A percentile compares a stretch with the other conserved stretches of the same genome.
These are phyloP conservation scores for Coemansia sp. DNA, from an alignment of 192 early-diverging fungal species.

Conservation along the genomic window DNA sequence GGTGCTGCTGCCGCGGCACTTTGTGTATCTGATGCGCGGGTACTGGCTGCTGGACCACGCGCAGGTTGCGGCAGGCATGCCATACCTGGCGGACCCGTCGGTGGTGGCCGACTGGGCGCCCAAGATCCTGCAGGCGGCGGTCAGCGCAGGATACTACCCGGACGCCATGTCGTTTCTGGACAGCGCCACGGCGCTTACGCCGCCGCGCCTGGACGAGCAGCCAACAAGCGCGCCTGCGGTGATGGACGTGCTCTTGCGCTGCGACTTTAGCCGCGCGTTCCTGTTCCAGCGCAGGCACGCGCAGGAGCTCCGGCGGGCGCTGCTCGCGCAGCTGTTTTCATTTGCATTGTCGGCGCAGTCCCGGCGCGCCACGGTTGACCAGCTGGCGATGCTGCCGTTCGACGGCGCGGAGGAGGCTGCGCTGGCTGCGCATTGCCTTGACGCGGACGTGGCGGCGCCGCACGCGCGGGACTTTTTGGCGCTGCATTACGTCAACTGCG, in stretches of 20 bases:
- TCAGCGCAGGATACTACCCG: slow-evolving; percentile 9
- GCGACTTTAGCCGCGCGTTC: slow-evolving; percentile 42
- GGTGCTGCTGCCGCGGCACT: slow-evolving; percentile 38
- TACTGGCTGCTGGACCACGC: slow-evolving; percentile 56
- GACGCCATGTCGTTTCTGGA: slow-evolving; percentile 30
- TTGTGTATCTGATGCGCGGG: slow-evolving; percentile 42
- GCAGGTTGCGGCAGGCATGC: slow-evolving; percentile 17
- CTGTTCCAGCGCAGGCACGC: slow-evolving; percentile 33
- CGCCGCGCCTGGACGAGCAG: slow-evolving; percentile 23
- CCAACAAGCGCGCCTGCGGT: slow-evolving; percentile 17
- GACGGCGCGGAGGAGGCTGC: slow-evolving; percentile 31
- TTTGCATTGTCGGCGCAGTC: slow-evolving; percentile 30
- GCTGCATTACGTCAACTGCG: slow-evolving; percentile 42
- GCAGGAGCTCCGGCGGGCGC: slow-evolving; percentile 22
- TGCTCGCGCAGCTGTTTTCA: slow-evolving; percentile 43
- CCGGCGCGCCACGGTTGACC: slow-evolving; percentile 15
- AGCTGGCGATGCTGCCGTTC: slow-evolving; percentile 31
- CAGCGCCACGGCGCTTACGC: slow-evolving; percentile 34
- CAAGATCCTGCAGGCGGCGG: slow-evolving; percentile 34
- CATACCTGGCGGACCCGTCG: slow-evolving; percentile 42
- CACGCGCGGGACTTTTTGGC: slow-evolving; percentile 47
- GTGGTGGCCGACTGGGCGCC: slow-evolving; percentile 48
- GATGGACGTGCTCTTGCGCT: slow-evolving; percentile 41
- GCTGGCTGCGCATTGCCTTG: slow-evolving; percentile 27
- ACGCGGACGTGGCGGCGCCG: slow-evolving; percentile 3